Base-by-base conservation (phyloP, 2,329 filamentous ascomycete species). In the Colletotrichum musae region DNA sequence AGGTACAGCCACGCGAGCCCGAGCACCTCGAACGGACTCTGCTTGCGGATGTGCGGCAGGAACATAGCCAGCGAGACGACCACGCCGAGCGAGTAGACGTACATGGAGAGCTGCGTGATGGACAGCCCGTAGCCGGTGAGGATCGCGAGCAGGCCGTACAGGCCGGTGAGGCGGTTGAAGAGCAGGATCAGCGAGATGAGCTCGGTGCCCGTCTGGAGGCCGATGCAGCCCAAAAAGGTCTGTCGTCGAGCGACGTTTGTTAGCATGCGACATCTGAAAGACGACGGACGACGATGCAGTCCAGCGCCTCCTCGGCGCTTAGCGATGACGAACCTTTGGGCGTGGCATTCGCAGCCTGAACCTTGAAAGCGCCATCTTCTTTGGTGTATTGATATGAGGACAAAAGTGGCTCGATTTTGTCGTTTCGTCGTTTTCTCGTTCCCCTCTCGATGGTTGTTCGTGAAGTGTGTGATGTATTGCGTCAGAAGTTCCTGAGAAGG, bases 111-210 rank as follows among this genome's bases (percentile, higher is more conserved):
- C 81, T 98, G 95, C 26, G 96, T 87, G 36, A 91, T 86, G 62
- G 94, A 95, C 71, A 97, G 89, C 74, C 92, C 86, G 80, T 93
- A 94, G 78, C 95, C 95, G 26, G 95, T 97, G 72, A 97, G 85
- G 74, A 97, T 88, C 68, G 95, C 94, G 74, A 98, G 91, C 51
- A 98, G 87, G 73, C 95, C 95, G 81, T 97, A 98, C 74, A 97
- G 86, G 67, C 94, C 95, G 58, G 94, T 95, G 73, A 95, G 89
- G 81, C 97, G 97, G 87, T 98, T 98, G 83, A 98, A 91, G 64
- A 97, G 87, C 72, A 97, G 89, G 12, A 93, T 91, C 71, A 96
- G 86, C 5, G 93, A 91, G 75, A 97, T 94, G 76, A 98, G 88
- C 74, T 96, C 94, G 54, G 93, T 92, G 73, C 94, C 95, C 41